Percentiles rank a stretch among this genome's conserved stretches.
Evolutionary conservation across 2,329 filamentous ascomycete species (phyloP).

Genomic region (Fusarium devonianum): DNA sequence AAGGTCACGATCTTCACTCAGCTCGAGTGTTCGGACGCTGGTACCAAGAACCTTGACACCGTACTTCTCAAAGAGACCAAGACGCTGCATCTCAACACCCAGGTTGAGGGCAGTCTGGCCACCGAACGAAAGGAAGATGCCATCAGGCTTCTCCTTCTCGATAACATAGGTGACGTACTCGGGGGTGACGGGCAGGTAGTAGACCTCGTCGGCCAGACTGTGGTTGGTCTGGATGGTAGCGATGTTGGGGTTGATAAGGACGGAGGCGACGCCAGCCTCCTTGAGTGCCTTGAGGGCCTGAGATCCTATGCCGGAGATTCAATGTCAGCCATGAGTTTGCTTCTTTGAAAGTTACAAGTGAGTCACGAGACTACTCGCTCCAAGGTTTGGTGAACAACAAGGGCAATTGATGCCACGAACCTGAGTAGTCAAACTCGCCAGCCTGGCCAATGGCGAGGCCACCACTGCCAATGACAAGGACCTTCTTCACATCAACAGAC

Average conservation of each 20-base stretch:
- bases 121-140: conserved; percentile 96
- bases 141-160: conserved; percentile 93
- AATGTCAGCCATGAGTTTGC: conserved; percentile 30
- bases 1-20: conserved; percentile 93
- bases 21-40: conserved; percentile 91
- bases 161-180: conserved; percentile 99
- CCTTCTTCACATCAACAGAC: conserved; percentile 92
- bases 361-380: conserved; percentile 23
- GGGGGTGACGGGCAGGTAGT: conserved; percentile 96
- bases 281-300: conserved; percentile 97
- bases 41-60: conserved; percentile 96
- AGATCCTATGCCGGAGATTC: conserved; percentile 66
- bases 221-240: conserved; percentile 98
- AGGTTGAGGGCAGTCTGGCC: conserved; percentile 97
- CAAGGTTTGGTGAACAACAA: conserved; percentile 10
- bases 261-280: conserved; percentile 88
- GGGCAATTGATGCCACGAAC: conserved; percentile 59
- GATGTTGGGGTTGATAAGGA: conserved; percentile 98
- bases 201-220: conserved; percentile 94
- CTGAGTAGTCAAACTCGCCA: conserved; percentile 98
- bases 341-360: conserved; percentile 8
- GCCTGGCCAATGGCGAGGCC: conserved; percentile 97
- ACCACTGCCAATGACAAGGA: conserved; percentile 93
- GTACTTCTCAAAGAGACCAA: conserved; percentile 94
- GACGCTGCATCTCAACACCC: conserved; percentile 95